Base-by-base conservation (phyloP, 306 rosid genomes). In the Lathyrus tuberosus region DNA sequence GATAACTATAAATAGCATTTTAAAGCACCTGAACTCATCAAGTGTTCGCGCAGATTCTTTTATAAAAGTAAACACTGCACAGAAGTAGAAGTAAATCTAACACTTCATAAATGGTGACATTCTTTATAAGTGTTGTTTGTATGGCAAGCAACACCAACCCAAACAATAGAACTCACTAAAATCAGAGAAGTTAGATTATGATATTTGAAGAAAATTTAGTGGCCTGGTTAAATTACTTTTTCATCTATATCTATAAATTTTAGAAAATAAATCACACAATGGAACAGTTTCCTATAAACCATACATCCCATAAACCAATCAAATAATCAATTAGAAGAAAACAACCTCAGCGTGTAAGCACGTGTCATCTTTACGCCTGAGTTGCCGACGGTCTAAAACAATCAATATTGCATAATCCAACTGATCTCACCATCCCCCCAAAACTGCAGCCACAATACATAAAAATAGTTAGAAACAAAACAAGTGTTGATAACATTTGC, bases 371-470 rank as follows among this genome's bases (percentile, higher is more conserved):
- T 82, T 83, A 90, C 47, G 85, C 79, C 37, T 79, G 83, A 24
- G 96, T 86, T 4, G 90, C 78, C 0, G 88, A 81, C 42, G 97
- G 96, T 84, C 80, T 88, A 85, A 94, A 94, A 80, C 98, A 94
- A 81, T 83, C 94, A 69, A 94, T 94, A 63, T 90, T 90, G 97
- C 96, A 88, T 48, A 94, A 87, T 53, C 96, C 75, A 68, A 90
- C 97, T 1, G 98, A 94, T 77, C 95, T 90, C 77, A 94, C 92
- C 86, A 94, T 94, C 71, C 76, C 84, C 4, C 98, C 98, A 10
- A 94, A 86, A 28, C 98, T 93, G 97, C 89, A 80, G 79, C 24
- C 80, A 74, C 46, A 70, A 78, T 13, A 24, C 42, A 67, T 54
- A 73, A 72, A 62, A 78, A 67, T 28, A 28, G 69, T 87, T 60